These are phyloP conservation scores for Drechslerella dactyloides DNA, from an alignment of 2,329 filamentous ascomycete species.

Conservation along the genomic window DNA sequence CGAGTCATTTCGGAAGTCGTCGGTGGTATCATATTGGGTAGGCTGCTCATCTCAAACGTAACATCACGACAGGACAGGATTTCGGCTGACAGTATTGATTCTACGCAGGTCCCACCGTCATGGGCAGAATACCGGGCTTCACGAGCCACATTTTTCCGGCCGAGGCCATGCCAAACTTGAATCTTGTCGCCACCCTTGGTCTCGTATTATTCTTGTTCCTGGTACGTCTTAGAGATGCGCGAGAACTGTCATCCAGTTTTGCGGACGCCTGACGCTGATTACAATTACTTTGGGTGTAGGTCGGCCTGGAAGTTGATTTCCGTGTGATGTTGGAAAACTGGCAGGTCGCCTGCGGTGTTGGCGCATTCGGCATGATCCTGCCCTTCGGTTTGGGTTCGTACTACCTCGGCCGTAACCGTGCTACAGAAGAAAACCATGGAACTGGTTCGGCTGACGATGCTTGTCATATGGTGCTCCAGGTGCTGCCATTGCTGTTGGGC, in stretches of 20 bases:
- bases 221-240: slow-evolving; percentile 56
- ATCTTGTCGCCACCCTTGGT: slow-evolving; percentile 80
- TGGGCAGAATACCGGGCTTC: slow-evolving; percentile 85
- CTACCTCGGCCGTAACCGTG: not conserved
- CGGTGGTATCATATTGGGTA: slow-evolving; percentile 76
- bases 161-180: slow-evolving; percentile 75
- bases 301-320: slow-evolving; percentile 85
- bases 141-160: slow-evolving; percentile 75
- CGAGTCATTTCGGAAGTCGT: slow-evolving; percentile 85
- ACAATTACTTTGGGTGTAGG: slow-evolving; percentile 6
- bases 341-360: slow-evolving; percentile 78
- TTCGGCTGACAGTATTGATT: not conserved
- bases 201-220: slow-evolving; percentile 85
- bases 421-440: not conserved
- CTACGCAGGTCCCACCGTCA: slow-evolving; percentile 72
- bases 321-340: slow-evolving; percentile 79
- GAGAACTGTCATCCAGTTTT: not conserved
- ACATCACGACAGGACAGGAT: not conserved
- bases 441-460: not conserved
- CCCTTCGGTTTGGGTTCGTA: slow-evolving; percentile 79
- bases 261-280: not conserved
- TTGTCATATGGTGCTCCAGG: slow-evolving; percentile 33
- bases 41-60: not conserved
- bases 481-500: slow-evolving; percentile 74
- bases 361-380: slow-evolving; percentile 77